Evolutionary conservation across 495 filamentous ascomycete species (phyloP).

Genomic region (Cudoniella acicularis): DNA sequence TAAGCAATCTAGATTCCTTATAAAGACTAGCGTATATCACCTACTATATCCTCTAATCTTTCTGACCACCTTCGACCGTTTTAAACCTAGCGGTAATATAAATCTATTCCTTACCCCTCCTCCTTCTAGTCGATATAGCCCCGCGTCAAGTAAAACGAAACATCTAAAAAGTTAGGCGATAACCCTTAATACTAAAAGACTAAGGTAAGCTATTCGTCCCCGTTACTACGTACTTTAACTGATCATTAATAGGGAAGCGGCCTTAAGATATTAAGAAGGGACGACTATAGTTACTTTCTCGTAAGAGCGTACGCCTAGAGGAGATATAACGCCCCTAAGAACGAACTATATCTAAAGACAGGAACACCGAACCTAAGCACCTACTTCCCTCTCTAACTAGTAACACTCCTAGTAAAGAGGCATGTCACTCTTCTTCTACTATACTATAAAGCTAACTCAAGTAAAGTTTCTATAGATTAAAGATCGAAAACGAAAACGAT

Average conservation of each 20-base stretch:
- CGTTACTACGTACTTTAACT: not conserved
- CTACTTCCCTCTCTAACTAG: conserved; percentile 12
- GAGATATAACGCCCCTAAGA: conserved; percentile 12
- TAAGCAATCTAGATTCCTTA: not conserved
- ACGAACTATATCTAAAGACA: conserved; percentile 18
- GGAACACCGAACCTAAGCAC: conserved; percentile 13
- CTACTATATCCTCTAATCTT: too few relatives aligned
- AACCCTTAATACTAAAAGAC: not conserved
- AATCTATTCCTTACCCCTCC: too few relatives aligned
- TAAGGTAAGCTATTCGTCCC: not conserved
- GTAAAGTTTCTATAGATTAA: conserved; percentile 19
- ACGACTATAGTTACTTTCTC: conserved; percentile 12
- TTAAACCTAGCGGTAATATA: too few relatives aligned
- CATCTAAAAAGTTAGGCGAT: not conserved
- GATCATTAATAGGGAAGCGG: too few relatives aligned
- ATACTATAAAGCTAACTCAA: conserved; percentile 27
- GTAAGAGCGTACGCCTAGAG: conserved; percentile 18
- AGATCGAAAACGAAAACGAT: conserved; percentile 7
- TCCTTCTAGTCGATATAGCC: too few relatives aligned
- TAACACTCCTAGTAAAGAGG: conserved; percentile 18
- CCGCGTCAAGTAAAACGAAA: not conserved
- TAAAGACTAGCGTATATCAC: conserved; percentile 2
- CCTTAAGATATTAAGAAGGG: too few relatives aligned
- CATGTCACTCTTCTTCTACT: conserved; percentile 20
- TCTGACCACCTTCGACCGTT: too few relatives aligned